A percentile compares a stretch with the other conserved stretches of the same genome.
phyloP scores from a whole-genome alignment of 495 filamentous ascomycete species.

The Margaritispora aquatica region DNA sequence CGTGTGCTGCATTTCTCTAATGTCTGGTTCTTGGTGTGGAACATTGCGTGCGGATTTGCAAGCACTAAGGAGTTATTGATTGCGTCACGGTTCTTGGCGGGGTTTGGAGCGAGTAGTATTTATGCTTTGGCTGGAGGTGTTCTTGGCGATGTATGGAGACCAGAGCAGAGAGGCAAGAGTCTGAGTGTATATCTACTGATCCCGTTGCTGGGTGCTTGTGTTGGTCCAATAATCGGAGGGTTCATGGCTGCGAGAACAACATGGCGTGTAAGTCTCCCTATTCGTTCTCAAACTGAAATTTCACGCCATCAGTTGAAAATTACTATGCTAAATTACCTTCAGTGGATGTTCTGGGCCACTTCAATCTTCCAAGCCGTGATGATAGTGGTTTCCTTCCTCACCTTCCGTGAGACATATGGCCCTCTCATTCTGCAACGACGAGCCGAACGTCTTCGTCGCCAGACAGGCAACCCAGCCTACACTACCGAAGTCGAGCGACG shows the following conservation, averaged over 20 bases:
- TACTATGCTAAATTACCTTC: no score
- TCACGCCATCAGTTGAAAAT: no score
- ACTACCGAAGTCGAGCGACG: constrained; percentile 44
- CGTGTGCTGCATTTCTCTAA: constrained; percentile 43
- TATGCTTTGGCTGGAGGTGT: constrained; percentile 48
- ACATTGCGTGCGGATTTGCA: constrained; percentile 47
- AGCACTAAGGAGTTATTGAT: constrained; percentile 47
- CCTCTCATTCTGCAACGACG: constrained; percentile 59
- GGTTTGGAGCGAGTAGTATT: constrained; percentile 48
- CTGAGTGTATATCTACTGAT: constrained; percentile 75
- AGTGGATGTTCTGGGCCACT: constrained; percentile 79
- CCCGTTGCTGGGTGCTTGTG: constrained; percentile 69
- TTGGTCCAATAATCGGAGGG: constrained; percentile 67
- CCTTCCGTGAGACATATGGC: constrained; percentile 66
- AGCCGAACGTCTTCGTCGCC: constrained; percentile 57
- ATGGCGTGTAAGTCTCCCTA: constrained; percentile 42
- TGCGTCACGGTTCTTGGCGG: constrained; percentile 49
- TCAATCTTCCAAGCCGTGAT: constrained; percentile 63
- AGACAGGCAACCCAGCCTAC: constrained; percentile 51
- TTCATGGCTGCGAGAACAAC: constrained; percentile 57
- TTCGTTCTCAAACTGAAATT: not conserved
- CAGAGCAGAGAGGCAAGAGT: constrained; percentile 70
- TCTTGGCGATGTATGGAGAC: constrained; percentile 69
- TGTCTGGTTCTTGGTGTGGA: constrained; percentile 49
- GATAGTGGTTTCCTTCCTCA: constrained; percentile 56